A percentile compares a stretch with the other conserved stretches of the same genome.
Conservation (phyloP, 1,284 basidiomycete genomes). For the Ustilago lituana region DNA sequence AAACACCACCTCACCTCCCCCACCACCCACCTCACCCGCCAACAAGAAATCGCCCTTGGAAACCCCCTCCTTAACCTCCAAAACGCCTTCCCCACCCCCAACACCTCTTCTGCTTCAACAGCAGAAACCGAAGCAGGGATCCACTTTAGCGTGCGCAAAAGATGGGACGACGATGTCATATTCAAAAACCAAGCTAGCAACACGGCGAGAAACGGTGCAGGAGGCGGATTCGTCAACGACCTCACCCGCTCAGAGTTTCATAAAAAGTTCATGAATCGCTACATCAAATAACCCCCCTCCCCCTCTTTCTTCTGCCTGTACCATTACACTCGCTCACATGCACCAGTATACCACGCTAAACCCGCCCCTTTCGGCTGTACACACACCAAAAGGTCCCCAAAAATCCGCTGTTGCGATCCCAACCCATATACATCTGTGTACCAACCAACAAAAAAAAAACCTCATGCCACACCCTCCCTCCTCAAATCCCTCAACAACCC, state of each 20-base stretch:
- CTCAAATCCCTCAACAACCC: constrained; percentile 53
- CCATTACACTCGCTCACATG: too few relatives aligned
- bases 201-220: neutral
- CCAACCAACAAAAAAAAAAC: too few relatives aligned
- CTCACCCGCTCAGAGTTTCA: constrained; percentile 64
- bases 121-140: neutral
- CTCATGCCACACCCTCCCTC: constrained; percentile 16
- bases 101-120: neutral
- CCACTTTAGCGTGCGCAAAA: constrained; percentile 48
- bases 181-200: constrained; percentile 64
- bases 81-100: constrained; percentile 26
- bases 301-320: neutral
- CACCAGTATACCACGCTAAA: too few relatives aligned
- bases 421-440: neutral
- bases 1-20: constrained; percentile 30
- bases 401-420: too few relatives aligned
- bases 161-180: constrained; percentile 67
- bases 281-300: constrained; percentile 47
- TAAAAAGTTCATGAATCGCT: constrained; percentile 61
- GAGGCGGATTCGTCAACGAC: constrained; percentile 60
- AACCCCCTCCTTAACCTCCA: constrained; percentile 65
- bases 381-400: too few relatives aligned
- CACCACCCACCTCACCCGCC: constrained; percentile 16
- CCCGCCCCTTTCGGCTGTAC: too few relatives aligned
- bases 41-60: constrained; percentile 62